A percentile compares a stretch with the other conserved stretches of the same genome.
Conservation (phyloP, 305 asterid genomes). For the Rubia balearica region DNA sequence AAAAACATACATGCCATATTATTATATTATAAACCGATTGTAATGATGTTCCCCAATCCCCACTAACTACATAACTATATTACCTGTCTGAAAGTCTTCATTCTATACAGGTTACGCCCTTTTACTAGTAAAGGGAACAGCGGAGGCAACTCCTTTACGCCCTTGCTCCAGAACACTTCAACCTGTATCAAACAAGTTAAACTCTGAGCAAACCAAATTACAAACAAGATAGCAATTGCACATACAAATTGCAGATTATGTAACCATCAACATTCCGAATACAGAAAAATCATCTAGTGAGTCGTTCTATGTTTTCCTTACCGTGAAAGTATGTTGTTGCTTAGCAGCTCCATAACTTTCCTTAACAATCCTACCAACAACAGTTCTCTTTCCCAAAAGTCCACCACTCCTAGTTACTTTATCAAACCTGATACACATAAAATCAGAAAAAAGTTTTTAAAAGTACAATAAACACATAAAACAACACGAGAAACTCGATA, state of each 20-base stretch:
- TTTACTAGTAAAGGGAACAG: slow-evolving; percentile 63
- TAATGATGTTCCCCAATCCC: neutral
- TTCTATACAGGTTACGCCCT: slow-evolving; percentile 65
- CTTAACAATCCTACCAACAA: slow-evolving; percentile 64
- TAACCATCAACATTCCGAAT: neutral
- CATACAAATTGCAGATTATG: neutral
- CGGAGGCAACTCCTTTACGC: slow-evolving; percentile 46
- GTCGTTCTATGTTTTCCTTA: slow-evolving; percentile 14
- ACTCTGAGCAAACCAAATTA: neutral
- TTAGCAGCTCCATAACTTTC: slow-evolving; percentile 74
- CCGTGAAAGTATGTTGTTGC: slow-evolving; percentile 87
- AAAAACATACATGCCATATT: slow-evolving; percentile 3
- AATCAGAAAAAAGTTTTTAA: neutral
- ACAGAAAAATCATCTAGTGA: slow-evolving; percentile 1
- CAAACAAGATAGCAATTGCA: neutral
- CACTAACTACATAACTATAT: neutral
- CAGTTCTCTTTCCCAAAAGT: slow-evolving; percentile 43
- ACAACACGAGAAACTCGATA: slow-evolving; percentile 1
- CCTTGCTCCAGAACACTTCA: slow-evolving; percentile 74
- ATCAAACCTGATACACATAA: slow-evolving; percentile 34
- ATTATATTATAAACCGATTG: neutral
- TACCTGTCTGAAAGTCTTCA: slow-evolving; percentile 72
- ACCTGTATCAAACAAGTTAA: slow-evolving; percentile 33
- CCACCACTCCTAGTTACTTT: slow-evolving; percentile 35
- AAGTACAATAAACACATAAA: neutral